Base-by-base conservation (phyloP, 176 grass and related monocot species). In the Zea luxurians region DNA sequence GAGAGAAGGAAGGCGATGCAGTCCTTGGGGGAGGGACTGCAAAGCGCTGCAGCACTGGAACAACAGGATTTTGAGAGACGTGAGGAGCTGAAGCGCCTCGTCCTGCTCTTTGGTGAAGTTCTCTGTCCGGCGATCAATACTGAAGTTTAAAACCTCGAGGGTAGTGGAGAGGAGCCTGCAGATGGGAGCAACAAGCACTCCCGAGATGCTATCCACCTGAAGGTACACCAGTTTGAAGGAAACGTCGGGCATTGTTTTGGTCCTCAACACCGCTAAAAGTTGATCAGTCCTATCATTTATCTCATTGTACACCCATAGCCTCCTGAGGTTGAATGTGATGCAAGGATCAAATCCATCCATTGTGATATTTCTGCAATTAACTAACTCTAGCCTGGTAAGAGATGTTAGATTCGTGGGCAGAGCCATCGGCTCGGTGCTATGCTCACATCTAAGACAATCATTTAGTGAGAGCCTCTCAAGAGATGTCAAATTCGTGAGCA, bases 301-400 rank as follows among this genome's bases (percentile, higher is more conserved):
- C 8, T 0, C 0, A 2, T 16, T 37, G 11, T 1, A 1, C 38
- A 53, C n/a, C 4, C 0, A 0, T 4, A 77, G 7, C 0, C 1
- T 1, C 8, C 53, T 13, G 35, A 78, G 62, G 48, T 42, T 78
- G 10, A 1, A 2, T 42, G 34, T 50, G 46, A 54, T 53, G 5
- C 1, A 9, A 15, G 47, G 76, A 66, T 55, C 16, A 0, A 55
- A 55, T 16, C 5, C 16, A n/a, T 55, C 52, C 15, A 0, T 2
- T 53, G 4, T 53, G 52, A 55, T n/a, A 3, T 55, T 6, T 16
- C 42, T 15, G n/a, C 62, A 53, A 5, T 8, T 1, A 0, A 0
- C 0, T 40, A 77, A 4, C 0, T 0, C 0, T 37, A 77, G 27
- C 11, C 0, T 4, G 36, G 36, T 78, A 37, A 78, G 62, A 21